Evolutionary conservation across 345 rosid genomes (phyloP), one percentile per base, ranked within the genome.

Genomic region (Gossypium australe): DNA sequence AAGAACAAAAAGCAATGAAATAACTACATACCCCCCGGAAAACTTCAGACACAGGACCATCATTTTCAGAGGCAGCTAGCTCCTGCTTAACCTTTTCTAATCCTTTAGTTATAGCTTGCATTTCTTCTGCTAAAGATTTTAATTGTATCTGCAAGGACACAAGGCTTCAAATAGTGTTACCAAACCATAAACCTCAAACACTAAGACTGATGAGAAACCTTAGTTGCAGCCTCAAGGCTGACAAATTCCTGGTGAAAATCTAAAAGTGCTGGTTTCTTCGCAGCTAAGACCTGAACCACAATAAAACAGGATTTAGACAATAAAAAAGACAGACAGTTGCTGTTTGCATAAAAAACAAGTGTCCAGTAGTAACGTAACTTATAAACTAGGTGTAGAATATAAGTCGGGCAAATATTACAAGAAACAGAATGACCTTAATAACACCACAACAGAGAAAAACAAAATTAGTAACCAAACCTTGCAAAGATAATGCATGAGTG

Each of bases 401-500:
- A 76, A 70, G 29, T 69, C 48, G 38, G 43, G 24, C 7, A 64
- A 45, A 59, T 17, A 67, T 38, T 63, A 59, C 22, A 59, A 72
- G 65, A 72, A 72, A 44, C 12, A 22, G 38, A 44, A 61, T 17
- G 45, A 73, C 57, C 38, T 14, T 47, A 61, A 58, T 8, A 24
- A 29, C 55, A 73, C 59, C 20, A 47, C 25, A 18, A 18, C 47
- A 63, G 11, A 64, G 66, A 56, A 65, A 7, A n/a, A 51, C 44
- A 29, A 52, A 75, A 63, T 62, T 47, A 56, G 27, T 38, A 45
- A 72, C 8, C 65, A 76, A 81, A 96, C 99, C 97, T 89, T 96
- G 85, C 99, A 96, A 75, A 96, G 90, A 83, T 89, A 96, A 85
- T 96, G 97, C 99, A 96, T 91, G 52, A 93, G 97, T 48, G 99